Base-by-base conservation (phyloP, 441 rosid genomes). In the Rhodomyrtus psidioides region DNA sequence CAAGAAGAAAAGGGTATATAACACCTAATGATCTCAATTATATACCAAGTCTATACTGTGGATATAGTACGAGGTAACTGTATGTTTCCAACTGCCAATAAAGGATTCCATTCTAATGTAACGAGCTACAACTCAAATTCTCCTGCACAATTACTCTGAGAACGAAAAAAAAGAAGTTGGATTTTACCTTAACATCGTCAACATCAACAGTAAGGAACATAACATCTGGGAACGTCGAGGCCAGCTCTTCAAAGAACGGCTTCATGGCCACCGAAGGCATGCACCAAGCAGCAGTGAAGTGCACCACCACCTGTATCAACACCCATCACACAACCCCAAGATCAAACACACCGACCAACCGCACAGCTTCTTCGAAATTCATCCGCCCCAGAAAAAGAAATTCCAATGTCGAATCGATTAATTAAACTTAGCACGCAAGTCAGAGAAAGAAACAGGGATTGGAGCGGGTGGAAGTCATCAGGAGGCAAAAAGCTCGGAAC, bases 231-330 rank as follows among this genome's bases (percentile, higher is more conserved):
- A 90, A 90, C 87, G 86, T 83, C 23, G 92, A 89, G 5, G 99
- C 95, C 83, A 95, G 84, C 82, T 95, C 98, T 89, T 95, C 96
- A 74, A 95, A 93, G 84, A 90, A 86, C 1, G 95, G 94, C 82
- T 92, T 96, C 99, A 98, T 96, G 39, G 89, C 97, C 91, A 95
- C 95, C 17, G 99, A 98, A 81, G 98, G 99, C 85, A 94, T 88
- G 83, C 99, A 97, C 99, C 99, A 96, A 57, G 94, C 84, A 83
- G 99, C 98, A 76, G 98, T 93, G 82, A 97, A 97, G 91, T 97
- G 98, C 53, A 91, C 95, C 91, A 94, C 91, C 83, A 94, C 85
- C 98, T 95, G 79, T 23, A 70, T 70, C 49, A 39, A 70, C 49
- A 70, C 51, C 49, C 62, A 26, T 57, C 62, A 91, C 84, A 90